These are phyloP conservation scores for Calonectria naviculata DNA, from an alignment of 2,329 filamentous ascomycete genomes.

Conservation along the genomic window DNA sequence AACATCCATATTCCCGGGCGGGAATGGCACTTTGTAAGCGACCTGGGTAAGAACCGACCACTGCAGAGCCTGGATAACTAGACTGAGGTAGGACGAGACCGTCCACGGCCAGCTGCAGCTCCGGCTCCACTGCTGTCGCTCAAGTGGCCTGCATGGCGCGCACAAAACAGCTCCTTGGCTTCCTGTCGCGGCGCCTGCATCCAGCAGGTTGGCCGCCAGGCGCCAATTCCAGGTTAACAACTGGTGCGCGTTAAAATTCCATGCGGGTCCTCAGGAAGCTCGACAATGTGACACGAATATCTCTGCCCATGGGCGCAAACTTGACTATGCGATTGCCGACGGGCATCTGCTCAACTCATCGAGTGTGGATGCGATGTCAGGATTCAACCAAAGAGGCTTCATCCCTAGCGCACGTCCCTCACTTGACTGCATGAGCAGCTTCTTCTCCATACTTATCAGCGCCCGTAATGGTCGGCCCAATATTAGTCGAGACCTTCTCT, in stretches of 20 bases:
- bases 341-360: conserved; percentile 5
- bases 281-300: conserved; percentile 18
- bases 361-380: conserved; percentile 8
- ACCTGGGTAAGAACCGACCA: conserved; percentile 10
- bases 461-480: conserved; percentile 5
- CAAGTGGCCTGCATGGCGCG: conserved; percentile 1
- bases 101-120: conserved; percentile 24
- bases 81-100: conserved; percentile 27
- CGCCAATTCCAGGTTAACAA: conserved; percentile 16
- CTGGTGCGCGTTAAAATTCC: conserved; percentile 19
- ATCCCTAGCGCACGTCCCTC: conserved; percentile 14
- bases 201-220: conserved; percentile 8
- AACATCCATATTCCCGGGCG: conserved; percentile 29
- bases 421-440: conserved; percentile 3
- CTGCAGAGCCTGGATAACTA: conserved; percentile 12
- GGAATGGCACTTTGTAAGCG: conserved; percentile 2
- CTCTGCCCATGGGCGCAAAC: neutral
- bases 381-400: conserved; percentile 7
- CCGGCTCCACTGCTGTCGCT: conserved; percentile 19
- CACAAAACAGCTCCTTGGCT: neutral
- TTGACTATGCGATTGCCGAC: conserved; percentile 18
- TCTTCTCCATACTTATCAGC: conserved; percentile 9
- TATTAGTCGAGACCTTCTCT: neutral
- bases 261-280: conserved; percentile 2
- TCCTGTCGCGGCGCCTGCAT: conserved; percentile 16